Conservation (phyloP, 2,329 filamentous ascomycete genomes). For the Daldinia eschscholtzii region DNA sequence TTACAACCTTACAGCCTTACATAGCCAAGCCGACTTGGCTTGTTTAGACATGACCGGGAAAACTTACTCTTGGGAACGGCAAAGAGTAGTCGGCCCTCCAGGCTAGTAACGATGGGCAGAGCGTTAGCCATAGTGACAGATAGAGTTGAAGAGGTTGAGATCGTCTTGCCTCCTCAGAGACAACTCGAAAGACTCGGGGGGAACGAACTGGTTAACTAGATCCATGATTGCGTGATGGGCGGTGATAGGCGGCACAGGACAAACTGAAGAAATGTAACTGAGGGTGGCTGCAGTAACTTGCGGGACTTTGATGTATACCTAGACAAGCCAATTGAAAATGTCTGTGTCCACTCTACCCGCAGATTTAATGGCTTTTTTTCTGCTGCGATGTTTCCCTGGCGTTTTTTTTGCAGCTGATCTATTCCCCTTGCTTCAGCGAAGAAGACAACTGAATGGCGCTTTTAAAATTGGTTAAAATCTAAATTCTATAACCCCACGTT, state of each 20-base stretch:
- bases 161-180: slow-evolving; percentile 1
- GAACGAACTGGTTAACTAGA: slow-evolving; percentile 66
- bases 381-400: slow-evolving; percentile 23
- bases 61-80: slow-evolving; percentile 97
- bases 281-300: slow-evolving; percentile 10
- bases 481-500: slow-evolving; percentile 55
- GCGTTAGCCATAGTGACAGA: slow-evolving; percentile 52
- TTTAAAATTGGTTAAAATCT: slow-evolving; percentile 33
- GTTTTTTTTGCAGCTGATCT: slow-evolving; percentile 11
- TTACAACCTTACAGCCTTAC: not conserved
- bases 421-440: slow-evolving; percentile 26
- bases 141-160: slow-evolving; percentile 4
- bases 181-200: slow-evolving; percentile 27
- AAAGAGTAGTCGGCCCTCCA: slow-evolving; percentile 93
- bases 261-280: slow-evolving; percentile 1
- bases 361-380: not conserved
- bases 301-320: slow-evolving; percentile 3
- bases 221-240: slow-evolving; percentile 58
- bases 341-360: not conserved
- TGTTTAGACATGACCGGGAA: not conserved
- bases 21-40: not conserved
- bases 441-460: slow-evolving; percentile 25
- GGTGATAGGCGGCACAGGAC: not conserved
- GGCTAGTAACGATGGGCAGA: slow-evolving; percentile 62
- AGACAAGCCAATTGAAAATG: slow-evolving; percentile 24